Evolutionary conservation across 2,329 filamentous ascomycete genomes (phyloP), one percentile per base, ranked within the genome.

Genomic region (Sporothrix dimorphospora): DNA sequence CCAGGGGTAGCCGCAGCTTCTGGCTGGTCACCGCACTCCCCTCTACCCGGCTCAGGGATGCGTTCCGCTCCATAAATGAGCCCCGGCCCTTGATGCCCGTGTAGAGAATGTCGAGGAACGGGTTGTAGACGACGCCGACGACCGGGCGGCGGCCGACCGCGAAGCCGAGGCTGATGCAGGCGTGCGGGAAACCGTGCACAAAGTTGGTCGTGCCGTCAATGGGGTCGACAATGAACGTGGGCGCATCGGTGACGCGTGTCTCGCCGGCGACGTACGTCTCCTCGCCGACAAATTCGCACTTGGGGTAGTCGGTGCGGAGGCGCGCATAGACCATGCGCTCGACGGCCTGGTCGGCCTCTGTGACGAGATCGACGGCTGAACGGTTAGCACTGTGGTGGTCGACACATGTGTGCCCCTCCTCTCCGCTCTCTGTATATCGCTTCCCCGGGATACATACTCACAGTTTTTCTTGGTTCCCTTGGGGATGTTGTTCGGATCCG

Each of bases 131-230:
- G 72, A 95, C 89, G 74, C 92, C 92, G 59, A 94, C 85, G 70
- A 85, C 83, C 27, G 92, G 91, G 12, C 79, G 78, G 74, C 87
- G 86, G 77, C 87, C 81, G 74, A 94, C 81, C 57, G 90, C 86
- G 72, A 95, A 85, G 61, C 92, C 92, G 45, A 95, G 88, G 12
- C 91, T 93, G 81, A 94, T 90, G 82, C 90, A 92, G 74, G 92
- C 91, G 77, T 89, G 86, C 4, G 91, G 91, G 81, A 93, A 91
- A 24, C 87, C 87, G 81, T 94, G 92, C 63, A 94, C 87, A 78
- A 95, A 94, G 85, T 94, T 94, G 68, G 91, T 93, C 7, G 89
- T 94, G 78, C 91, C 92, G 81, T 95, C 92, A 76, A 95, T 94
- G 59, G 92, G 92, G 79, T 95, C 92, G 75, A 92, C 90, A 78